Base-by-base conservation (phyloP, 2,329 filamentous ascomycete species). In the Saccharata proteae region DNA sequence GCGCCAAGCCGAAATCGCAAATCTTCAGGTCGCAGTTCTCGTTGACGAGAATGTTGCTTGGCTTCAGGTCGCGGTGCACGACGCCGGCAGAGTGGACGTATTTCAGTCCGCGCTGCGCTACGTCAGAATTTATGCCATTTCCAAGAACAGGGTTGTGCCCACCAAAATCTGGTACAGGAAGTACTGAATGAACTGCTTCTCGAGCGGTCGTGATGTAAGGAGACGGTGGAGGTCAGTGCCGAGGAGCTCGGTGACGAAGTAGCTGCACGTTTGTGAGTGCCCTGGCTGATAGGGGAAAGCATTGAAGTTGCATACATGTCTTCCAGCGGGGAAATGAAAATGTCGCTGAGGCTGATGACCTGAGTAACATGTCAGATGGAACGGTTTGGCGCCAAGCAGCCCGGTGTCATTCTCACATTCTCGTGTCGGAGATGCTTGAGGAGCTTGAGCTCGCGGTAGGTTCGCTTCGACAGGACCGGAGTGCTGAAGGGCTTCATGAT, bases 401-500 rank as follows among this genome's bases (percentile, higher is more conserved):
- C n/a, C 17, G 23, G 35, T 23, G 21, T n/a, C n/a, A n/a, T n/a
- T 14, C 67, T 40, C 59, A 93, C 88, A 64, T 98, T 98, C 64
- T 98, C 90, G 58, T 98, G 90, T 54, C 78, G 78, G 39, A 98
- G 67, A 54, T 98, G 90, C 68, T 96, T 98, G 51, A 98, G 68
- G 41, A 98, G 73, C 68, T 96, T 98, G 54, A 98, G 66, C 61
- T 98, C 90, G 52, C 90, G 78, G 59, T 98, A 98, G 44, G 90
- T 98, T 54, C 90, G 75, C 69, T 98, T 98, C 37, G 90, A 90
- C 28, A 98, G 70, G 37, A 98, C 90, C 1, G 90, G 86, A n/a
- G 90, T 98, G 69, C 86, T 94, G 64, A 98, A 98, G 7, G 90
- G 90, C 69, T 96, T 98, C 88, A 98, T 96, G 54, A 98, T 98